Conservation (phyloP, 805 yeast genomes). For the Cephaloascus fragrans region DNA sequence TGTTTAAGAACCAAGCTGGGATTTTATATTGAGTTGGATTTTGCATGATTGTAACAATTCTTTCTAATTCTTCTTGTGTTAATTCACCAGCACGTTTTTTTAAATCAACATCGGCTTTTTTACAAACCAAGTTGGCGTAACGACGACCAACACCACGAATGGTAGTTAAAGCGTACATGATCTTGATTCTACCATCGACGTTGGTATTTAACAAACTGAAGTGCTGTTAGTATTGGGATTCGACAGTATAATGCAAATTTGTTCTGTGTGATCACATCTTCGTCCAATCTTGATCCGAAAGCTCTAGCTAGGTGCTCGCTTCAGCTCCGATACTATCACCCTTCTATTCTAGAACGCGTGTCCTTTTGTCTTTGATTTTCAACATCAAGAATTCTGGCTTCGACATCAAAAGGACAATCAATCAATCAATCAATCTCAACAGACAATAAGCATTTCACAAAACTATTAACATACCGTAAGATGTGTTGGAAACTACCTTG, state of each 20-base stretch:
- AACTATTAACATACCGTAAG: constrained; percentile 70
- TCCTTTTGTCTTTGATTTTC: too few relatives aligned
- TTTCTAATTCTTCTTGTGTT: constrained; percentile 99
- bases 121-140: constrained; percentile 99
- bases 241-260: too few relatives aligned
- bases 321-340: too few relatives aligned
- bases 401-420: too few relatives aligned
- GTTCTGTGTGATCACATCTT: too few relatives aligned
- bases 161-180: constrained; percentile 99
- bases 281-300: too few relatives aligned
- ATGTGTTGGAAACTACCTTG: constrained; percentile 99
- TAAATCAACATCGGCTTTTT: constrained; percentile 99
- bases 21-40: constrained; percentile 99
- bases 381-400: too few relatives aligned
- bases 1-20: constrained; percentile 99
- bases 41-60: constrained; percentile 99
- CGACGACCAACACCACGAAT: constrained; percentile 99
- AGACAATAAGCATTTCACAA: not conserved
- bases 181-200: constrained; percentile 99
- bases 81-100: constrained; percentile 99
- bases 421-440: too few relatives aligned
- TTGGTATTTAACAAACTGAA: constrained; percentile 97
- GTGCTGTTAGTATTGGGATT: constrained; percentile 15
- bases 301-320: too few relatives aligned
- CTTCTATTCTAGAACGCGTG: too few relatives aligned